Percentiles rank a stretch among this genome's conserved stretches.
Evolutionary conservation across 495 filamentous ascomycete species (phyloP).

Genomic region (Neurospora sp.): DNA sequence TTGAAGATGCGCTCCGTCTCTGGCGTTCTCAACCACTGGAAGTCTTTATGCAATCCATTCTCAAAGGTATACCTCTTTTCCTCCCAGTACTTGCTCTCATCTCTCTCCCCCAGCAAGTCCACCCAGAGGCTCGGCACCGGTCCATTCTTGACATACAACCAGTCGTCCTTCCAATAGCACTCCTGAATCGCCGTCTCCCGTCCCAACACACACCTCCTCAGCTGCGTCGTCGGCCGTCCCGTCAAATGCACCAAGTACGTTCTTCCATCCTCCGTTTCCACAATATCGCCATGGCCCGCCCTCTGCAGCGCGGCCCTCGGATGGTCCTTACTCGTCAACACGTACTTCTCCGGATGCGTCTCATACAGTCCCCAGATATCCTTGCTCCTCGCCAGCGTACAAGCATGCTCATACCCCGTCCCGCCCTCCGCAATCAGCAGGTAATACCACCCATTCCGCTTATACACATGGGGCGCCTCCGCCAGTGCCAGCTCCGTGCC

Average conservation of each 20-base stretch:
- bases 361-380: constrained; percentile 52
- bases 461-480: constrained; percentile 57
- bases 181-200: constrained; percentile 48
- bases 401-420: constrained; percentile 47
- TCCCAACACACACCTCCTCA: constrained; percentile 44
- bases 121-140: constrained; percentile 43
- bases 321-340: constrained; percentile 36
- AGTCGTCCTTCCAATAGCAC: constrained; percentile 43
- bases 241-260: constrained; percentile 46
- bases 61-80: constrained; percentile 41
- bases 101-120: constrained; percentile 36
- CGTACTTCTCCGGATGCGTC: constrained; percentile 37
- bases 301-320: constrained; percentile 39
- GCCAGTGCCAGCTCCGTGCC: constrained; percentile 46
- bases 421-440: constrained; percentile 59
- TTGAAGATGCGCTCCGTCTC: constrained; percentile 44
- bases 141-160: constrained; percentile 48
- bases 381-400: constrained; percentile 42
- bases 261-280: constrained; percentile 46
- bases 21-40: constrained; percentile 48
- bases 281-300: constrained; percentile 50
- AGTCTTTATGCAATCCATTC: constrained; percentile 36
- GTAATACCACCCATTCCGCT: constrained; percentile 56
- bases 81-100: constrained; percentile 43
- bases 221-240: constrained; percentile 43